Base-by-base conservation (phyloP, 495 filamentous ascomycete species). In the Penicillium bialowiezense region DNA sequence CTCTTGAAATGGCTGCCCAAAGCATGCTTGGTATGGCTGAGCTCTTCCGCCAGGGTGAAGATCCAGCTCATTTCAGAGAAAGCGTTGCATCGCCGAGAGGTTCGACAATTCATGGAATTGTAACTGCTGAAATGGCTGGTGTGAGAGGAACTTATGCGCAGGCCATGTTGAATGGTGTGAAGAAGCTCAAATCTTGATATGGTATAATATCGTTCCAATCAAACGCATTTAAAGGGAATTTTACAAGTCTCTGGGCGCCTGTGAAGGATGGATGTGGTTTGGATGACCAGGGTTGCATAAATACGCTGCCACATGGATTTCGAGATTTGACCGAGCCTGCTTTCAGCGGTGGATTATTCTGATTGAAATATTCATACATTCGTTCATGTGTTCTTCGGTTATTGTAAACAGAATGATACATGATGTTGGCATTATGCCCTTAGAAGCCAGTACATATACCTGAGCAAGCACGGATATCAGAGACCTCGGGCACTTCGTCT, bases 401-500 rank as follows among this genome's bases (percentile, higher is more conserved):
- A n/a, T n/a, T n/a, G n/a, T n/a, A n/a, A n/a, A n/a, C n/a, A n/a
- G n/a, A n/a, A n/a, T n/a, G n/a, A n/a, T n/a, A n/a, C n/a, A n/a
- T n/a, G n/a, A n/a, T n/a, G n/a, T n/a, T n/a, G n/a, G n/a, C n/a
- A n/a, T n/a, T n/a, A n/a, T n/a, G n/a, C n/a, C n/a, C n/a, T n/a
- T n/a, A n/a, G n/a, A n/a, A n/a, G n/a, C n/a, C n/a, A n/a, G n/a
- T n/a, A n/a, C n/a, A n/a, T n/a, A n/a, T n/a, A n/a, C n/a, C n/a
- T n/a, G n/a, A n/a, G n/a, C n/a, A n/a, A n/a, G n/a, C 12, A 32
- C 29, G 5, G 5, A 3, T 8, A 35, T 20, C 20, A 53, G 18
- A 48, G 48, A 26, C 49, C 51, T 17, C 61, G 59, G n/a, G 57
- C 60, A 7, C 52, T 59, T 45, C 63, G 58, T 38, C 63, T 55